Percentiles rank a stretch among this genome's conserved stretches.
phyloP scores from a whole-genome alignment of 2,329 filamentous ascomycete genomes.

The Fusarium odoratissimum region DNA sequence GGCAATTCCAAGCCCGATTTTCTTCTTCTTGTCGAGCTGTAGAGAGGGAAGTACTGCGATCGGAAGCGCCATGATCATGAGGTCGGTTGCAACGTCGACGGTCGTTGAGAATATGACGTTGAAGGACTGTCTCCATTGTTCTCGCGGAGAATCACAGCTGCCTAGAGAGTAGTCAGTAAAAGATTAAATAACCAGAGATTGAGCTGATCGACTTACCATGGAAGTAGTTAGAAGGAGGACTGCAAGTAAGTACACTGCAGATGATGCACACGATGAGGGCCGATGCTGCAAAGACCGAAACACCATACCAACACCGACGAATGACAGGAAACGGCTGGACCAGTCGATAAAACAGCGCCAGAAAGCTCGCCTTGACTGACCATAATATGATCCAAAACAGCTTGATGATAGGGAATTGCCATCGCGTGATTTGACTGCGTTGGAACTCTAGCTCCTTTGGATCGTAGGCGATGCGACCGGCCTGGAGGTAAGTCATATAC shows the following conservation, averaged over 20 bases:
- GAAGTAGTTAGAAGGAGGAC: conserved; percentile 16
- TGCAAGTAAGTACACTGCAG: conserved; percentile 19
- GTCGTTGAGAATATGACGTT: conserved; percentile 26
- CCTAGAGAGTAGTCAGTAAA: not conserved
- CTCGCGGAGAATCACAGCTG: conserved; percentile 1
- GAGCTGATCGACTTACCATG: not conserved
- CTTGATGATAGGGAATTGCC: conserved; percentile 30
- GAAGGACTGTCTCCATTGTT: conserved; percentile 11
- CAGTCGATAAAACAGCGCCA: conserved; percentile 15
- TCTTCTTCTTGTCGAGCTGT: conserved; percentile 25
- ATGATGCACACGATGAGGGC: conserved; percentile 9
- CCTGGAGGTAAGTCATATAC: conserved; percentile 18
- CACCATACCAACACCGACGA: conserved; percentile 17
- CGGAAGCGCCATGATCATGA: conserved; percentile 31
- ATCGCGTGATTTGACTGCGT: not conserved
- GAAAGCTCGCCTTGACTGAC: conserved; percentile 29
- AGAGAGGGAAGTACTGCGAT: conserved; percentile 21
- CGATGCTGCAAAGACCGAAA: not conserved
- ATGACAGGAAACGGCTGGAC: conserved; percentile 16
- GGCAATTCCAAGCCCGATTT: conserved; percentile 15
- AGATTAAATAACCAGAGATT: fast-evolving
- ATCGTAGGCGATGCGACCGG: conserved; percentile 3
- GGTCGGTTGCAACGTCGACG: conserved; percentile 15
- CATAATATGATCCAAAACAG: conserved; percentile 29
- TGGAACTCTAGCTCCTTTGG: not conserved